Base-by-base conservation (phyloP, 192 early-diverging fungal genomes). In the Dissophora ornata region DNA sequence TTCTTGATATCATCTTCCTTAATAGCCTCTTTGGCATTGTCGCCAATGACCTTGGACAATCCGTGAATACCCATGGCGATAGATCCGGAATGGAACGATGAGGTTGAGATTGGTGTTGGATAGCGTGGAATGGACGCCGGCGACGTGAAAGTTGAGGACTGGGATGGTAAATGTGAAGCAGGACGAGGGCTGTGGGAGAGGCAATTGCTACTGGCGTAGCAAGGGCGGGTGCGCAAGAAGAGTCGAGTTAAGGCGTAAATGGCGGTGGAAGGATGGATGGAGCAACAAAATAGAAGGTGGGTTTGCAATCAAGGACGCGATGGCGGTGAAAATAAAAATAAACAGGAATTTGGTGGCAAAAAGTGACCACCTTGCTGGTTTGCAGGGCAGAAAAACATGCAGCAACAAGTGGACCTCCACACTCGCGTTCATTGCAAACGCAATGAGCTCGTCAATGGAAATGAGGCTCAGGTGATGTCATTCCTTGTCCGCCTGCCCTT, bases 31-130 rank as follows among this genome's bases (percentile, higher is more conserved):
- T 95, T 91, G 13, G 95, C 95, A 74, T 94, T 81, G 84, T 98
- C 96, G 38, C 89, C 88, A 51, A 99, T 95, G 45, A 99, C 90
- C 80, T 97, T 96, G 34, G 89, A 89, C 4, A 99, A 82, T 7
- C 95, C 94, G 61, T 91, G 87, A 78, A 95, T 94, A 73, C 93
- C 94, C 93, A 94, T 90, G 44, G 47, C 55, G 19, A 56, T 41
- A 41, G 61, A 77, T 53, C 48, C 73, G 57, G 62, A 25, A 21
- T 71, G 62, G 15, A 74, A 65, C 13, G 22, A n/a, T 5, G 12
- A 53, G 29, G 33, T 58, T 22, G 28, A 52, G 19, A 2, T 13
- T 0, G 19, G 33, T 25, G 15, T 33, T n/a, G 33, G 21, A 24
- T 10, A 47, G 22, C 2, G 7, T 18, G 41, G 41, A n/a, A 42